A percentile compares a stretch with the other conserved stretches of the same genome.
phyloP scores from a whole-genome alignment of 176 grass and related monocot genomes.

The Ensete ventricosum region DNA sequence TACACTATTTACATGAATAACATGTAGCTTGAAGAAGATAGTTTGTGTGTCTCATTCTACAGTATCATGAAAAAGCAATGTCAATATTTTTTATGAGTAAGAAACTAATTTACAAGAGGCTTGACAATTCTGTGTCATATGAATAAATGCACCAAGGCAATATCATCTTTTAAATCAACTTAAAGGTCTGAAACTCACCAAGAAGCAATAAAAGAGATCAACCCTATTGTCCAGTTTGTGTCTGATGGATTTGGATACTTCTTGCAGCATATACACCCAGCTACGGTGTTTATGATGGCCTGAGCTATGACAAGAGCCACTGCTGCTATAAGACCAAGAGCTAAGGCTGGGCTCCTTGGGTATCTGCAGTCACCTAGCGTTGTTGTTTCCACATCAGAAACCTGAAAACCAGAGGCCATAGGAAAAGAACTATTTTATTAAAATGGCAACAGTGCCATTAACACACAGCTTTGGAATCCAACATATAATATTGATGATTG shows the following conservation, averaged over 20 bases:
- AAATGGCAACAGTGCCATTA: not conserved
- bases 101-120: too few relatives aligned
- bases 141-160: not conserved
- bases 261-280: conserved; percentile 93
- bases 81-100: too few relatives aligned
- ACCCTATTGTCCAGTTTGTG: conserved; percentile 75
- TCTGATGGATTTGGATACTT: conserved; percentile 56
- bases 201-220: conserved; percentile 83
- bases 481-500: too few relatives aligned
- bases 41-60: too few relatives aligned
- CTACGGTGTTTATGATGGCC: conserved; percentile 59
- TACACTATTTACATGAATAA: too few relatives aligned
- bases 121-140: too few relatives aligned
- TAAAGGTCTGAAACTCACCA: conserved; percentile 43
- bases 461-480: too few relatives aligned
- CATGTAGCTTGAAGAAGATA: too few relatives aligned
- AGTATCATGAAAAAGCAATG: too few relatives aligned
- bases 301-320: conserved; percentile 63
- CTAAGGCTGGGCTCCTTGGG: conserved; percentile 70
- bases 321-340: conserved; percentile 59
- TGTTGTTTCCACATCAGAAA: conserved; percentile 43
- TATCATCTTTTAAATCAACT: not conserved
- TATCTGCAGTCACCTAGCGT: conserved; percentile 46
- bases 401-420: conserved; percentile 22
- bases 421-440: not conserved